Conservation (phyloP, 768 basidiomycete species). For the Pleurotus ostreatus region DNA sequence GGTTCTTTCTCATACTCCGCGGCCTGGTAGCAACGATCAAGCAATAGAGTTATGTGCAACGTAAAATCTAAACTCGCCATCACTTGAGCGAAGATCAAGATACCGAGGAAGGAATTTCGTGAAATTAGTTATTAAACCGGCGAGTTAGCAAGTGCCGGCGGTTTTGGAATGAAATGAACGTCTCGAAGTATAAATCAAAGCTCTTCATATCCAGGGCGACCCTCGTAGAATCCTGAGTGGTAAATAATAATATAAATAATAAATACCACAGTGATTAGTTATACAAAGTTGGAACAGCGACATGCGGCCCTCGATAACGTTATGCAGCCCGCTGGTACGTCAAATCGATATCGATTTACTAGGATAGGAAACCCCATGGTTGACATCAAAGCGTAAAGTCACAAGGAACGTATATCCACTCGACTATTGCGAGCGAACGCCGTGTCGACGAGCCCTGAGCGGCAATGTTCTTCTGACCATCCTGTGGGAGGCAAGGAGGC, state of each 20-base stretch:
- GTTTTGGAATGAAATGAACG: neutral
- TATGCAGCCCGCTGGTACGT: neutral
- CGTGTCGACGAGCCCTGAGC: slow-evolving; percentile 7
- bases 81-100: slow-evolving; percentile 3
- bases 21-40: slow-evolving; percentile 2
- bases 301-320: slow-evolving; percentile 1
- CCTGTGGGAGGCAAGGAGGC: slow-evolving; percentile 22
- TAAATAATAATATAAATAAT: slow-evolving; percentile 2
- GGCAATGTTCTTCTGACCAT: slow-evolving; percentile 14
- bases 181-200: neutral
- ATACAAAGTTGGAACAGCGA: neutral
- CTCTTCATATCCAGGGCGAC: neutral
- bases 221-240: neutral
- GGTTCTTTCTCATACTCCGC: neutral
- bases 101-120: neutral
- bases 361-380: neutral
- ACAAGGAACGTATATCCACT: neutral
- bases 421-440: slow-evolving; percentile 5
- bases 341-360: slow-evolving; percentile 7
- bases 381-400: slow-evolving; percentile 5
- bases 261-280: neutral
- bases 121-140: slow-evolving; percentile 6
- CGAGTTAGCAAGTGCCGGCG: slow-evolving; percentile 7
- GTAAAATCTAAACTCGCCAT: slow-evolving; percentile 6
- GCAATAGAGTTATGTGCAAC: slow-evolving; percentile 4